phyloP scores from a whole-genome alignment of 176 grass and related monocot genomes.

The Hordeum vulgare region DNA sequence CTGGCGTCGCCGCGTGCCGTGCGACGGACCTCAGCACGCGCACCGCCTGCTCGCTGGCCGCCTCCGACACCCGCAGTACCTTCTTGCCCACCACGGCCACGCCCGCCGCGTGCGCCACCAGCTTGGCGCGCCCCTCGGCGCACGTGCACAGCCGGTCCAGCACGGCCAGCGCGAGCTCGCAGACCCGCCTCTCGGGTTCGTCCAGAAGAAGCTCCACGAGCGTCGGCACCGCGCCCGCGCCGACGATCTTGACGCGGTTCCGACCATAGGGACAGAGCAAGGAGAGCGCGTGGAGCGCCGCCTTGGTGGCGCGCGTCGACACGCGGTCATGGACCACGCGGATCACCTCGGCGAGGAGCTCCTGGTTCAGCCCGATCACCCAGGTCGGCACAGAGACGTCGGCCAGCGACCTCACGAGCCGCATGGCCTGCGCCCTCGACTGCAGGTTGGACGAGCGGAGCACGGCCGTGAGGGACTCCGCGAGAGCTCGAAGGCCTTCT shows the following conservation, averaged over 20 bases:
- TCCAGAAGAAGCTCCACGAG: conserved; percentile 71
- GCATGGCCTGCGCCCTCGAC: conserved; percentile 43
- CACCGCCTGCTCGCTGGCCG: conserved; percentile 68
- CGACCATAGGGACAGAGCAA: conserved; percentile 44
- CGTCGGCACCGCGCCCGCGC: conserved; percentile 41
- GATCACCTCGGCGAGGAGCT: conserved; percentile 61
- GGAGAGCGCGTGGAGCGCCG: conserved; percentile 48
- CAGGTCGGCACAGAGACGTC: conserved; percentile 37
- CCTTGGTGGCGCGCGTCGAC: conserved; percentile 47
- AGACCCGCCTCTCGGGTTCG: conserved; percentile 49
- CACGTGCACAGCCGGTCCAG: conserved; percentile 74
- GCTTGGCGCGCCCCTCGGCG: conserved; percentile 78
- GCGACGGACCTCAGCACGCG: conserved; percentile 57
- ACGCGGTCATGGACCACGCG: conserved; percentile 39
- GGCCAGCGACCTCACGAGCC: conserved; percentile 45
- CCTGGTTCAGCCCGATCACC: conserved; percentile 27
- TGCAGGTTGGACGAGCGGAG: conserved; percentile 44
- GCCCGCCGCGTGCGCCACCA: conserved; percentile 57
- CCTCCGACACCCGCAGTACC: conserved; percentile 52
- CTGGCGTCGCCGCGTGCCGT: conserved; percentile 44
- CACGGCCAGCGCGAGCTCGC: conserved; percentile 53
- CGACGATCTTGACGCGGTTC: conserved; percentile 63
- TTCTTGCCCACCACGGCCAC: conserved; percentile 70
- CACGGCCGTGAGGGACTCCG: conserved; percentile 44
- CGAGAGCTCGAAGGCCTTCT: conserved; percentile 73